Percentiles rank a stretch among this genome's conserved stretches.
These are phyloP conservation scores for Pyrenopolyporus hunteri DNA, from an alignment of 495 filamentous ascomycete genomes.

Conservation along the genomic window DNA sequence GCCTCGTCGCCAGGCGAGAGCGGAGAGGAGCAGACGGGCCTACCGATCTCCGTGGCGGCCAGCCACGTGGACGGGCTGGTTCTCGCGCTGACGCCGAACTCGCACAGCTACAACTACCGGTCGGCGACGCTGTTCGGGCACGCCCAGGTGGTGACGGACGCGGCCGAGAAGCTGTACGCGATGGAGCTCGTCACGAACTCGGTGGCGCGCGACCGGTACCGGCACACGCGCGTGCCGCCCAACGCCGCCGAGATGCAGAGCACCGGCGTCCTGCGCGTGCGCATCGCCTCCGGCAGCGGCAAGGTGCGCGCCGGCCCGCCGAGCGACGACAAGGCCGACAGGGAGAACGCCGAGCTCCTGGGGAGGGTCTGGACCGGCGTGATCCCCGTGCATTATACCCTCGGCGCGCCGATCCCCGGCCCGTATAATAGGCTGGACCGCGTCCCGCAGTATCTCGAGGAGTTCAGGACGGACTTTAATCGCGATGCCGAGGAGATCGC, in stretches of 20 bases:
- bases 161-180: constrained; percentile 79
- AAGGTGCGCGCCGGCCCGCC: constrained; percentile 77
- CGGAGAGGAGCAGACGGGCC: constrained; percentile 39
- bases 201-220: constrained; percentile 72
- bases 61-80: constrained; percentile 74
- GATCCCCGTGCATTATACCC: constrained; percentile 70
- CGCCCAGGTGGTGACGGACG: constrained; percentile 68
- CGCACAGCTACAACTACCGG: constrained; percentile 89
- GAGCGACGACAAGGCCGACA: constrained; percentile 73
- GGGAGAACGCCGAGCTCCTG: constrained; percentile 63
- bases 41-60: constrained; percentile 71
- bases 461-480: constrained; percentile 64
- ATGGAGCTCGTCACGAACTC: constrained; percentile 82
- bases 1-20: constrained; percentile 41
- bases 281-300: constrained; percentile 72
- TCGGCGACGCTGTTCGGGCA: constrained; percentile 80
- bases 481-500: constrained; percentile 59
- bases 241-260: constrained; percentile 76
- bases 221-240: constrained; percentile 72
- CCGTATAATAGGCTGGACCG: constrained; percentile 63
- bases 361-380: constrained; percentile 80
- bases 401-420: constrained; percentile 73
- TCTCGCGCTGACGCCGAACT: constrained; percentile 76
- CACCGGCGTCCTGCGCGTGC: constrained; percentile 76
- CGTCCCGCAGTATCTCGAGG: constrained; percentile 68